phyloP scores from a whole-genome alignment of 2,329 filamentous ascomycete species.

The Elsinoe arachidis region DNA sequence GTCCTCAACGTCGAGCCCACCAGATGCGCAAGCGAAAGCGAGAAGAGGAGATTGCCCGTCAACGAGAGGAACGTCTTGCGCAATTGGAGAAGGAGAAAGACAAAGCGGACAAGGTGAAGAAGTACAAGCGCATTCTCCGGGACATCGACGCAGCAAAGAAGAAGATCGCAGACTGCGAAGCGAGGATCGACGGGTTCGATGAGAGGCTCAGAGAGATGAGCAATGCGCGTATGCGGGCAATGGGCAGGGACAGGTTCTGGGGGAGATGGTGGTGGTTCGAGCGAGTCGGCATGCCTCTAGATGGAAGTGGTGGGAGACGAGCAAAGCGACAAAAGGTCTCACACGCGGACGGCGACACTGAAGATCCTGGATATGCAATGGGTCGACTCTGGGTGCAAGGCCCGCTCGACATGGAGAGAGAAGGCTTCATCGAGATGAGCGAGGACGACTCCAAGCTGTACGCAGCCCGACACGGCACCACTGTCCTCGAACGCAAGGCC shows the following conservation, averaged over 20 bases:
- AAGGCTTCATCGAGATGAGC: constrained; percentile 74
- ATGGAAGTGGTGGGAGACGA: constrained; percentile 57
- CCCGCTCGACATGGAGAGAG: constrained; percentile 76
- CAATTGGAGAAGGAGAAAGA: constrained; percentile 53
- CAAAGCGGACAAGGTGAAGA: constrained; percentile 63
- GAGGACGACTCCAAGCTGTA: constrained; percentile 67
- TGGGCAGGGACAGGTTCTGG: constrained; percentile 95
- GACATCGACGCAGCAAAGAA: constrained; percentile 84
- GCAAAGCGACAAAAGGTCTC: background rate
- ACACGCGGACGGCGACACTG: background rate
- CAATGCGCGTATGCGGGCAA: constrained; percentile 76
- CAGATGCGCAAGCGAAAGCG: constrained; percentile 47
- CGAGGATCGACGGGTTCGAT: constrained; percentile 75
- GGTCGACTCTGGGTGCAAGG: constrained; percentile 95
- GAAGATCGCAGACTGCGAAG: constrained; percentile 70
- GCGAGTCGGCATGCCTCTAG: constrained; percentile 95
- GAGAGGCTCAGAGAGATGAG: constrained; percentile 91
- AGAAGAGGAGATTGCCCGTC: constrained; percentile 54
- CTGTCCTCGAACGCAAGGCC: constrained; percentile 74
- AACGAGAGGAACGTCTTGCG: constrained; percentile 56
- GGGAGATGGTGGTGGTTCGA: constrained; percentile 99
- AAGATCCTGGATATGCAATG: constrained; percentile 76
- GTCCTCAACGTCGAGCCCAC: constrained; percentile 44
- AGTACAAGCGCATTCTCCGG: constrained; percentile 77
- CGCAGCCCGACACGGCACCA: constrained; percentile 67